Evolutionary conservation across 2,329 filamentous ascomycete species (phyloP).

Genomic region (Elsinoe ampelina): DNA sequence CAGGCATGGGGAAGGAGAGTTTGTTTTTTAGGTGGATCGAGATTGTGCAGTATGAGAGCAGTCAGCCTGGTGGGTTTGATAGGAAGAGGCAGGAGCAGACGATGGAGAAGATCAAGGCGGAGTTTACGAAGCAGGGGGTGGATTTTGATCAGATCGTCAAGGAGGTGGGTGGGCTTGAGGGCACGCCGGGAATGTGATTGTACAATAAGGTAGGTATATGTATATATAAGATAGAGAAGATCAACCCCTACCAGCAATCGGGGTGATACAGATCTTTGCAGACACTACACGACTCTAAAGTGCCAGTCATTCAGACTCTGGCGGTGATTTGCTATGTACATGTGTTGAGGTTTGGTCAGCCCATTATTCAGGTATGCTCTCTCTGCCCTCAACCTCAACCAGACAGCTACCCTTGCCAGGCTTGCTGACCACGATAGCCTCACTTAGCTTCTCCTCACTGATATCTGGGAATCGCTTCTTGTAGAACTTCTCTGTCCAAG

Average conservation of each 20-base stretch:
- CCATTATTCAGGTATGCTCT: background rate
- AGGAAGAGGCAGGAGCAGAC: constrained; percentile 61
- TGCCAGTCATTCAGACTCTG: too few species aligned
- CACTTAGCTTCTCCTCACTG: constrained; percentile 61
- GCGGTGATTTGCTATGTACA: background rate
- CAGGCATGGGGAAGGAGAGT: constrained; percentile 70
- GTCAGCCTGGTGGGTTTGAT: constrained; percentile 68
- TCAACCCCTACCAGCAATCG: too few species aligned
- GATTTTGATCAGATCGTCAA: constrained; percentile 75
- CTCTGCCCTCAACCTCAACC: constrained; percentile 23
- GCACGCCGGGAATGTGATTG: constrained; percentile 41
- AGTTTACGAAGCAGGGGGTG: constrained; percentile 67
- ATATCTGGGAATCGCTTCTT: constrained; percentile 58
- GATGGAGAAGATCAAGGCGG: constrained; percentile 61
- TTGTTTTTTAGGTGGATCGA: constrained; percentile 91
- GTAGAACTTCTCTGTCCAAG: constrained; percentile 77
- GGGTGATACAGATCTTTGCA: too few species aligned
- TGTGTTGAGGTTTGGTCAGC: background rate
- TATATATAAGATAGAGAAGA: background rate
- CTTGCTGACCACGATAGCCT: constrained; percentile 80
- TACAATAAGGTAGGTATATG: background rate
- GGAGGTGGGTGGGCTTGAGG: constrained; percentile 55
- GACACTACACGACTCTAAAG: too few species aligned
- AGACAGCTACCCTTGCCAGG: constrained; percentile 60
- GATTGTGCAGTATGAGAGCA: constrained; percentile 79